Evolutionary conservation across 768 basidiomycete species (phyloP), one percentile per base, ranked within the genome.

Genomic region (Mrakia frigida): DNA sequence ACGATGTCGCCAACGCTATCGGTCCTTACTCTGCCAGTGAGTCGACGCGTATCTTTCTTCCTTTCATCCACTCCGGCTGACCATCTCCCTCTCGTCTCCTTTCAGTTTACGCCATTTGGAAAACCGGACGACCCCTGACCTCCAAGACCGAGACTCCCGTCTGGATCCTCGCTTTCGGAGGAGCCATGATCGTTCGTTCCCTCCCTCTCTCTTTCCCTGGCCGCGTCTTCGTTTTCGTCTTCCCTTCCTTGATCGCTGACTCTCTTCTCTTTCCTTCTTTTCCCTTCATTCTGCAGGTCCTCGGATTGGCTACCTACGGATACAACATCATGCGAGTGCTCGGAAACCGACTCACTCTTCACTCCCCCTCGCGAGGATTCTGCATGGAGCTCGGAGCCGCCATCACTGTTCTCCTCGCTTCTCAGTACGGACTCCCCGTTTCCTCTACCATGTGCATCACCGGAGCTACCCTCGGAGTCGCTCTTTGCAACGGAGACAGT

Each of bases 331-430:
- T 84, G 83, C 60, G 68, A 69, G 82, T 83, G 43, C 81, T 84
- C 80, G 83, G 84, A 3, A 84, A 84, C 83, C 81, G 81, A 68
- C 82, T 86, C 80, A 86, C 85, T 37, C 81, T 84, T 39, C 81
- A 83, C 77, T 85, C 84, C 0, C 85, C 86, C 1, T 84, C 83
- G 4, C 83, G 86, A 63, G 86, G 86, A 7, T 84, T 82, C 79
- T 82, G 83, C 13, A 86, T 86, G 86, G 86, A 86, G 78, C 80
- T 86, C 74, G 85, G 84, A 21, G 83, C 84, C 16, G 81, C 84
- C 60, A 83, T 85, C 79, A 85, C 85, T 39, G 85, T 86, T 75
- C 81, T 86, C 60, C 81, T 86, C 73, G 84, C 85, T 46, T 85
- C 84, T 18, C 84, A 83, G 63, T 84, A 79, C 76, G 82, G 80